A percentile compares a stretch with the other conserved stretches of the same genome.
phyloP scores from a whole-genome alignment of 106 monocot species.

The Dioscorea zingiberensis region DNA sequence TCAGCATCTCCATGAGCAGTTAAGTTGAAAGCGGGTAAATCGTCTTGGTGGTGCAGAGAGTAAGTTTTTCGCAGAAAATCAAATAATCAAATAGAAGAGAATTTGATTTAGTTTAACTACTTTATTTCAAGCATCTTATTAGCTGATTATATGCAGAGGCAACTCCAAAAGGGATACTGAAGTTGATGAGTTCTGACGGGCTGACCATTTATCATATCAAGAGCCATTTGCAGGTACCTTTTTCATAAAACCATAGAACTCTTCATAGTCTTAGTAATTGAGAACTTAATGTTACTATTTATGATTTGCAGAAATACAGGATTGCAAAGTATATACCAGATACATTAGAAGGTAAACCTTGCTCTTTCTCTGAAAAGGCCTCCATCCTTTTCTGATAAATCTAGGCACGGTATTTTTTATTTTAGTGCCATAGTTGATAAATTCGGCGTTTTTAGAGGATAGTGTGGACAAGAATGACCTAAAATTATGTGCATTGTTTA shows the following conservation, averaged over 20 bases:
- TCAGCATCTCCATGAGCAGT: slow-evolving; percentile 57
- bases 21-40: slow-evolving; percentile 55
- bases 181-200: slow-evolving; percentile 46
- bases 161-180: slow-evolving; percentile 65
- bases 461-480: too few relatives aligned
- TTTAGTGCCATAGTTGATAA: too few relatives aligned
- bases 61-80: too few relatives aligned
- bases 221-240: slow-evolving; percentile 66
- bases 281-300: neutral
- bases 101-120: neutral
- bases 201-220: slow-evolving; percentile 67
- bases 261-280: neutral
- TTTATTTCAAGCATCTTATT: neutral
- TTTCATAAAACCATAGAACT: neutral
- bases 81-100: too few relatives aligned
- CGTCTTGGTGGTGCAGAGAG: slow-evolving; percentile 67
- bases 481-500: too few relatives aligned
- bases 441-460: too few relatives aligned
- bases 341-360: slow-evolving; percentile 33
- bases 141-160: slow-evolving; percentile 32
- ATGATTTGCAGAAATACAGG: slow-evolving; percentile 51
- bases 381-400: too few relatives aligned
- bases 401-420: too few relatives aligned
- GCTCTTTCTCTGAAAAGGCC: neutral
- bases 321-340: slow-evolving; percentile 43